Percentiles rank a stretch among this genome's conserved stretches.
Conservation (phyloP, 2,329 filamentous ascomycete species). For the Massarina eburnea region DNA sequence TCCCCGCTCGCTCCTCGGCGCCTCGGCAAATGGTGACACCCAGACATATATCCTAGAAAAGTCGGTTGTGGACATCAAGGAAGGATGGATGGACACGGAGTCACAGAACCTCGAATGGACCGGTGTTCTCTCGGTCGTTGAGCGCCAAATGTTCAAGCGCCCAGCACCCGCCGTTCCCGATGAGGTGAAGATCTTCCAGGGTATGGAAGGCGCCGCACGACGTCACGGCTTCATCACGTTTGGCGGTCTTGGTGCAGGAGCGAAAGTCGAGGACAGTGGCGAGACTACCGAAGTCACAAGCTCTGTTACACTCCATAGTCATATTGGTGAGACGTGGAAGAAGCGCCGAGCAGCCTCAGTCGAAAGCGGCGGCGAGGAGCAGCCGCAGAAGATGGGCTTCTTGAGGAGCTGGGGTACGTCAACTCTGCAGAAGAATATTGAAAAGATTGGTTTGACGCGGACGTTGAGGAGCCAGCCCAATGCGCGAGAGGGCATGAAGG, state of each 20-base stretch:
- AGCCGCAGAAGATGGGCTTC: constrained; percentile 56
- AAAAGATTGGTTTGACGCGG: constrained; percentile 74
- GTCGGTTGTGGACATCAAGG: constrained; percentile 74
- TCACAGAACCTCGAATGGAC: constrained; percentile 81
- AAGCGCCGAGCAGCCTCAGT: constrained; percentile 48
- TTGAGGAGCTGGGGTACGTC: constrained; percentile 66
- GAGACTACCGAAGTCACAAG: constrained; percentile 68
- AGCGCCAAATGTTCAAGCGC: constrained; percentile 70
- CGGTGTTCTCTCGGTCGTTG: constrained; percentile 75
- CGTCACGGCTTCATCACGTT: constrained; percentile 38
- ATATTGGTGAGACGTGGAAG: constrained; percentile 68
- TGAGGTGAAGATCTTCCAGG: constrained; percentile 31
- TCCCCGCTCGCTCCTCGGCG: constrained; percentile 68
- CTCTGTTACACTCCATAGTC: constrained; percentile 72
- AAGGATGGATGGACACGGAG: constrained; percentile 83
- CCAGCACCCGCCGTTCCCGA: constrained; percentile 29
- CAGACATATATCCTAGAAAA: constrained; percentile 81
- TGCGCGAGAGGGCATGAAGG: constrained; percentile 79
- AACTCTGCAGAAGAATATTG: constrained; percentile 77
- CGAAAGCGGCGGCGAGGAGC: constrained; percentile 48
- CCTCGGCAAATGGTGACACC: constrained; percentile 60
- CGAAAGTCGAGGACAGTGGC: constrained; percentile 31
- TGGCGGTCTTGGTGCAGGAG: constrained; percentile 21
- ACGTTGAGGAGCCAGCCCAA: constrained; percentile 78
- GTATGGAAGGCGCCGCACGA: constrained; percentile 33